Evolutionary conservation across 2,329 filamentous ascomycete species (phyloP).

Genomic region (Podosphaera xanthii): DNA sequence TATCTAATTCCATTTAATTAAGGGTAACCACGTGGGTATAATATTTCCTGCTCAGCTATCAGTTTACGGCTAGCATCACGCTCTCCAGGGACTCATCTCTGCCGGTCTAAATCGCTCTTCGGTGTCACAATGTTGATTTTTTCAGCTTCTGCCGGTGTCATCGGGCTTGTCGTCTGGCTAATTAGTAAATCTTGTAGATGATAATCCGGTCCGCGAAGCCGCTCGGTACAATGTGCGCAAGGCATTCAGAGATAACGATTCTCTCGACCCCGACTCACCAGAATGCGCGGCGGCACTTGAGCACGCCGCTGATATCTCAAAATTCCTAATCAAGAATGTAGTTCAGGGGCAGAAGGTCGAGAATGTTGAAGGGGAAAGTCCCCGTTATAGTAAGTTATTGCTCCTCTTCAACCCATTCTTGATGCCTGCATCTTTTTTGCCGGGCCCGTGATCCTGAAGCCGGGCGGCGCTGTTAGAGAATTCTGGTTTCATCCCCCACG

Average conservation of each 20-base stretch:
- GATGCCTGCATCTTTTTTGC: too few species aligned
- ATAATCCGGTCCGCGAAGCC: constrained; percentile 41
- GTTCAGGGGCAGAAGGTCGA: constrained; percentile 49
- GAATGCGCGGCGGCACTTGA: constrained; percentile 41
- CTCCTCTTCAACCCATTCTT: background rate
- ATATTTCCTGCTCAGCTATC: too few species aligned
- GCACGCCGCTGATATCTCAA: constrained; percentile 64
- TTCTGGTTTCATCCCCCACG: background rate
- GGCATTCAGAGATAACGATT: constrained; percentile 46
- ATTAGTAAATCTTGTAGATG: constrained; percentile 28
- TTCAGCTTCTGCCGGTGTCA: too few species aligned
- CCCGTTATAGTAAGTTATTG: constrained; percentile 31
- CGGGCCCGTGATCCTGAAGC: background rate
- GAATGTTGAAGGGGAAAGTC: constrained; percentile 16
- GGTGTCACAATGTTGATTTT: too few species aligned
- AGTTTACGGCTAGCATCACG: too few species aligned
- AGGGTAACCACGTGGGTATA: too few species aligned
- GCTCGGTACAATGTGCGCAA: constrained; percentile 50
- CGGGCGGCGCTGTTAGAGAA: background rate
- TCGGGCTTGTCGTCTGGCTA: background rate
- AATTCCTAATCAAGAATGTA: constrained; percentile 59
- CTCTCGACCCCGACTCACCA: constrained; percentile 31
- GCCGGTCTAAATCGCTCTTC: too few species aligned
- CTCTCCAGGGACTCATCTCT: too few species aligned
- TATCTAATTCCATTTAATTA: background rate